Conservation (phyloP, 768 basidiomycete species). For the Kockovaella imperatae region DNA sequence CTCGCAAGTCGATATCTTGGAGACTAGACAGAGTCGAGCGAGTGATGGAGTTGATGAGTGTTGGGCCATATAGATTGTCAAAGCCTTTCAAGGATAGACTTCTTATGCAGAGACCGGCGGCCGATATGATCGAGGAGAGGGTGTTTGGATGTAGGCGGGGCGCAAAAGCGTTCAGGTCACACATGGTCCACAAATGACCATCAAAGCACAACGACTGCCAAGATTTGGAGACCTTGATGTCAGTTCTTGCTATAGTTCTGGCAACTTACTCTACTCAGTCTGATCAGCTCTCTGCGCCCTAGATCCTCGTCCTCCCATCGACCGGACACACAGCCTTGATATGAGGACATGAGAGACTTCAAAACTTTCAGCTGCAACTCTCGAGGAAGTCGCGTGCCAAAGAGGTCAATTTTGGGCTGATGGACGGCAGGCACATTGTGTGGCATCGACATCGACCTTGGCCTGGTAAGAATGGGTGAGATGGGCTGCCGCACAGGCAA, state of each 20-base stretch:
- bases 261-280: slow-evolving; percentile 24
- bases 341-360: slow-evolving; percentile 5
- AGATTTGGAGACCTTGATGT: slow-evolving; percentile 20
- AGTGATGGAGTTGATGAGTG: neutral
- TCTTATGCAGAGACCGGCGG: slow-evolving; percentile 13
- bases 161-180: slow-evolving; percentile 16
- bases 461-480: too few relatives aligned
- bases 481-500: too few relatives aligned
- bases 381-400: slow-evolving; percentile 21
- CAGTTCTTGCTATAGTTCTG: neutral
- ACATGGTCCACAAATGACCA: slow-evolving; percentile 29
- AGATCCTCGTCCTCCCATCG: slow-evolving; percentile 19
- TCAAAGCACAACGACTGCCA: slow-evolving; percentile 34
- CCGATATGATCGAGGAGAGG: slow-evolving; percentile 10
- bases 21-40: slow-evolving; percentile 52
- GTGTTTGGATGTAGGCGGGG: slow-evolving; percentile 15
- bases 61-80: slow-evolving; percentile 7
- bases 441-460: too few relatives aligned
- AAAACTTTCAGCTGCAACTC: slow-evolving; percentile 27
- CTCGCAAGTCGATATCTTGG: slow-evolving; percentile 61
- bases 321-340: slow-evolving; percentile 1
- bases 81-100: slow-evolving; percentile 18
- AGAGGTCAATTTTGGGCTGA: slow-evolving; percentile 5
- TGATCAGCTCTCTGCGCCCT: slow-evolving; percentile 26
- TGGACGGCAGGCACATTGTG: too few relatives aligned